A percentile compares a stretch with the other conserved stretches of the same genome.
Conservation (phyloP, 1,284 basidiomycete species). For the Meira miltonrushii region DNA sequence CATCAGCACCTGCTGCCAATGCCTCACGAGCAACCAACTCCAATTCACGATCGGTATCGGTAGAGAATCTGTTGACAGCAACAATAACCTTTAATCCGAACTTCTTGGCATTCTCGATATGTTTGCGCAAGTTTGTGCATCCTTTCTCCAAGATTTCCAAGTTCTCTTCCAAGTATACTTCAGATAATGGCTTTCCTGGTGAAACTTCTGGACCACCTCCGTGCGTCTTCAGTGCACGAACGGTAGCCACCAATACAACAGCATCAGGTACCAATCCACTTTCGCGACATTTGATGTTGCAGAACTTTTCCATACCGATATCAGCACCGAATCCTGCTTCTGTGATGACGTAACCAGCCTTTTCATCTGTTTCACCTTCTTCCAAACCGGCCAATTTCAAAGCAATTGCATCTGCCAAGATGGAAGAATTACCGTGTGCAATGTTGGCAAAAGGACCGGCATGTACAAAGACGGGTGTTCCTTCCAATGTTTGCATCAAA, state of each 20-base stretch:
- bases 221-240: slow-evolving; percentile 97
- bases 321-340: slow-evolving; percentile 98
- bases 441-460: slow-evolving; percentile 99
- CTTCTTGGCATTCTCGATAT: slow-evolving; percentile 91
- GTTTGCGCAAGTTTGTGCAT: slow-evolving; percentile 85
- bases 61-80: slow-evolving; percentile 87
- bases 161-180: slow-evolving; percentile 91
- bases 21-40: slow-evolving; percentile 76
- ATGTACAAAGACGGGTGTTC: slow-evolving; percentile 97
- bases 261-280: slow-evolving; percentile 90
- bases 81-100: slow-evolving; percentile 96
- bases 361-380: slow-evolving; percentile 73
- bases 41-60: slow-evolving; percentile 85
- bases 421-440: slow-evolving; percentile 97
- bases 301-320: slow-evolving; percentile 83
- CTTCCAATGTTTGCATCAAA: slow-evolving; percentile 96
- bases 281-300: slow-evolving; percentile 97
- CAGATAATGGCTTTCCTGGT: slow-evolving; percentile 87
- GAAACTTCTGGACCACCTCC: slow-evolving; percentile 95
- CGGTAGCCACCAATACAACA: slow-evolving; percentile 91
- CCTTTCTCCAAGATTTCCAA: slow-evolving; percentile 84
- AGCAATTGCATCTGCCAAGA: slow-evolving; percentile 90
- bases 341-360: slow-evolving; percentile 90
- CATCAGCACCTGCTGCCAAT: slow-evolving; percentile 81
- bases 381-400: slow-evolving; percentile 96